Evolutionary conservation across 2,329 filamentous ascomycete genomes (phyloP).

Genomic region (Aspergillus brasiliensis): DNA sequence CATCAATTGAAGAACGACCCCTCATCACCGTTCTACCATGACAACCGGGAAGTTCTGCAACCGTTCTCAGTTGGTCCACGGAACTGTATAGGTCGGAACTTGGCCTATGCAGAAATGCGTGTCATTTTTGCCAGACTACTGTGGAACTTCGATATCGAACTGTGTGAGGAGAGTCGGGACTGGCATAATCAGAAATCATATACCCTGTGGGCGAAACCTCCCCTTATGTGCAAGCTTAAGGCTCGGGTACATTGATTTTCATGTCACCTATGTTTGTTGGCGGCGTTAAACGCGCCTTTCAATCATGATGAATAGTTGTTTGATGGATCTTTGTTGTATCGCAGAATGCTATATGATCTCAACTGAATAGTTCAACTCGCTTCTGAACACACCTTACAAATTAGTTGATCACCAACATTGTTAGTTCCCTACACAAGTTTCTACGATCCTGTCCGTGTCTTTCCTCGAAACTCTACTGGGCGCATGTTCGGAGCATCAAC

Average conservation of each 20-base stretch:
- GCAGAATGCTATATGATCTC: too few relatives aligned
- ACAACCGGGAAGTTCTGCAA: constrained; percentile 50
- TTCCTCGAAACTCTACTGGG: not conserved
- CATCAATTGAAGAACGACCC: constrained; percentile 15
- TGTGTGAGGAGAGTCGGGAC: constrained; percentile 37
- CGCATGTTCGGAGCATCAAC: not conserved
- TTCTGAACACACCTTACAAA: too few relatives aligned
- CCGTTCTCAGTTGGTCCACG: constrained; percentile 53
- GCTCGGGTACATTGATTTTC: not conserved
- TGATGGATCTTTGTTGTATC: too few relatives aligned
- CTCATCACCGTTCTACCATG: constrained; percentile 38
- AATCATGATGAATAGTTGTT: too few relatives aligned
- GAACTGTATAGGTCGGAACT: constrained; percentile 54
- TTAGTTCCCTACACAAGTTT: too few relatives aligned
- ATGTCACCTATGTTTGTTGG: too few relatives aligned
- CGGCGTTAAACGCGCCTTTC: too few relatives aligned
- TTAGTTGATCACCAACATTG: too few relatives aligned
- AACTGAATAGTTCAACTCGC: too few relatives aligned
- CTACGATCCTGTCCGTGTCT: too few relatives aligned
- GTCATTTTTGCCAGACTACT: constrained; percentile 51
- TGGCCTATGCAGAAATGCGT: constrained; percentile 55
- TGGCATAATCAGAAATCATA: constrained; percentile 45
- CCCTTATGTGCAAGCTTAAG: constrained; percentile 26
- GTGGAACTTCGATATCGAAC: constrained; percentile 52
- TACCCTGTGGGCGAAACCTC: constrained; percentile 43